Evolutionary conservation across 768 basidiomycete genomes (phyloP), one percentile per base, ranked within the genome.

Genomic region (Mycena amicta): DNA sequence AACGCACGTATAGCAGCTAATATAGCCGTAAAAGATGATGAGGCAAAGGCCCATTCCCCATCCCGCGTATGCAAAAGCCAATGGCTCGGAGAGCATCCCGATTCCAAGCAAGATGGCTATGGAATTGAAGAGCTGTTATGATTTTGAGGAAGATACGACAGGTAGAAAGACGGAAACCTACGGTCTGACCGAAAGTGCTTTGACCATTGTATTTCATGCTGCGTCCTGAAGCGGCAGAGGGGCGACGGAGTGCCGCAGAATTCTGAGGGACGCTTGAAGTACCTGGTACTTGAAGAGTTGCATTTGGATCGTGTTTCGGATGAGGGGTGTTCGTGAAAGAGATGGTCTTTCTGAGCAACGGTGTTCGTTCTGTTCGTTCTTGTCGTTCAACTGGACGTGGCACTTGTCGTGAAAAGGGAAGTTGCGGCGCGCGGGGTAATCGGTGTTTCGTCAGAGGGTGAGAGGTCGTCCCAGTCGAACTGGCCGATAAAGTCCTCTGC

Each of bases 61-160:
- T 2, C 96, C 96, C 1, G 93, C 86, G 66, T 93, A 95, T 0
- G 94, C 86, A 66, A 97, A 96, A 0, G 95, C 95, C 18, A 97
- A 79, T 0, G 94, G 93, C 71, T 94, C 89, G 8, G 92, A 93
- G 11, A 97, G 80, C 81, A 97, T 89, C 8, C 94, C 94, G 60
- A 95, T 89, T 6, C 94, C 94, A 13, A 95, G 78, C 5, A 96
- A 74, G 27, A 95, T 90, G n/a, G 92, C 93, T 31, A 88, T 91
- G 5, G 88, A 88, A 66, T 95, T 95, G 74, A 95, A 95, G 26
- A 96, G 74, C 92, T n/a, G n/a, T n/a, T n/a, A n/a, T n/a, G n/a
- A n/a, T n/a, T n/a, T n/a, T n/a, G n/a, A n/a, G n/a, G n/a, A n/a
- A n/a, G n/a, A n/a, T n/a, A n/a, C n/a, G n/a, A n/a, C n/a, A n/a